Conservation (phyloP, 331 rosid genomes). For the Pyrus hybrid region DNA sequence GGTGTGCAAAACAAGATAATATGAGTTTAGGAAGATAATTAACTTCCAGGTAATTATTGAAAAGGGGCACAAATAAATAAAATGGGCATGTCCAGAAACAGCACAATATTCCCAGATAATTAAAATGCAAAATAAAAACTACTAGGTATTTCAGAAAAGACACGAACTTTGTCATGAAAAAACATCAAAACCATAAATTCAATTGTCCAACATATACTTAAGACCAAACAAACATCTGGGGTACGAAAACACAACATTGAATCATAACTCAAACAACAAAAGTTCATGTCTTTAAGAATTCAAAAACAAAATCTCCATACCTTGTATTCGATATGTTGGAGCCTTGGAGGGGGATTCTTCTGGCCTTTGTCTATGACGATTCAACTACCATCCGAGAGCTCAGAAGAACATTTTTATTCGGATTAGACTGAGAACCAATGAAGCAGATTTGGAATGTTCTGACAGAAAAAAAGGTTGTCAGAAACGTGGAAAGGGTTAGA, state of each 20-base stretch:
- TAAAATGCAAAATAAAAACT: background rate
- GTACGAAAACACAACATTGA: background rate
- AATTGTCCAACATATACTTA: background rate
- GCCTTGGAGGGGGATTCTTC: background rate
- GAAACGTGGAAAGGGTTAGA: conserved; percentile 34
- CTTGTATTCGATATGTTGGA: conserved; percentile 18
- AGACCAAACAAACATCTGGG: background rate
- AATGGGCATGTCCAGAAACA: conserved; percentile 2
- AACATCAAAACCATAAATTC: background rate
- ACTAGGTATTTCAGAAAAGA: background rate
- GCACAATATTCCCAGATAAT: background rate
- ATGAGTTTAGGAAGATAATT: background rate
- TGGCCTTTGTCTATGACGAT: conserved; percentile 1
- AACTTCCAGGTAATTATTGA: background rate
- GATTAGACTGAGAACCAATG: conserved; percentile 4
- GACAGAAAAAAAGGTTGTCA: conserved; percentile 26
- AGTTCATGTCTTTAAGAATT: background rate
- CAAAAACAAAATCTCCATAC: conserved; percentile 9
- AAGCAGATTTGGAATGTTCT: conserved; percentile 33
- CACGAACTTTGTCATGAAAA: background rate
- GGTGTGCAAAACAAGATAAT: background rate
- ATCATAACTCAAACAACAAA: background rate
- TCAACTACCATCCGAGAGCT: conserved; percentile 5
- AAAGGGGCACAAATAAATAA: background rate
- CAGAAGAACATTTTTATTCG: background rate